These are phyloP conservation scores for Phytophthora tentaculata DNA, from an alignment of 352 stramenopile genomes.

Conservation along the genomic window DNA sequence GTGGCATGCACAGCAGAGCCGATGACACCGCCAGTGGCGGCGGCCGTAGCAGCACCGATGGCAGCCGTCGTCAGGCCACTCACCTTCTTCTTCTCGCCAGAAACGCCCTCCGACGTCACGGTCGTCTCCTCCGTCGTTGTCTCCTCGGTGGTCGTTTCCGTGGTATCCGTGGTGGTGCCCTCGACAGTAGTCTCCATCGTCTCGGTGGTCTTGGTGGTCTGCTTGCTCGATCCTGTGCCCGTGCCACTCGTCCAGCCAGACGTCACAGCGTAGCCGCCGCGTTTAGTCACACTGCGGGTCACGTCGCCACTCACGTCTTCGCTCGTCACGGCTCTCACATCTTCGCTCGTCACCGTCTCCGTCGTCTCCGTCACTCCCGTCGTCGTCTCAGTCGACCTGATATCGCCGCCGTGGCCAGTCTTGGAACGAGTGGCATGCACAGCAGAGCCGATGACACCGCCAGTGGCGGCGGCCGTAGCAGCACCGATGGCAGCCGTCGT, in stretches of 20 bases:
- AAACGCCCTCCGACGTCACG: conserved; percentile 6
- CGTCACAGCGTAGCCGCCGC: conserved; percentile 5
- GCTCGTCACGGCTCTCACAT: conserved; percentile 4
- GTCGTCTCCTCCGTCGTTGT: conserved; percentile 6
- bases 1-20: conserved; percentile 13
- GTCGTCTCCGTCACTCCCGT: conserved; percentile 4
- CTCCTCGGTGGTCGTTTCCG: conserved; percentile 9
- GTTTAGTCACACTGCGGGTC: conserved; percentile 7
- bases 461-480: neutral
- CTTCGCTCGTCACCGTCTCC: conserved; percentile 5
- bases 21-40: conserved; percentile 4
- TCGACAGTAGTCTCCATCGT: neutral
- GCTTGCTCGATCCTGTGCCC: neutral
- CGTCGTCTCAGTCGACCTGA: conserved; percentile 8
- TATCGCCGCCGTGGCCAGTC: neutral
- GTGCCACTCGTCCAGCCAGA: conserved; percentile 2
- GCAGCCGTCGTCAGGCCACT: conserved; percentile 6
- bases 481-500: conserved; percentile 4
- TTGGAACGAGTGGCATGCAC: conserved; percentile 8
- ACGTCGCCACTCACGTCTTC: conserved; percentile 5
- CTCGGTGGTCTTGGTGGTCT: conserved; percentile 3
- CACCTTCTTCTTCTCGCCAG: conserved; percentile 1
- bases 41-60: neutral
- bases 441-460: conserved; percentile 9
- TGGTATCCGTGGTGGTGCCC: conserved; percentile 1